Evolutionary conservation across 2,329 filamentous ascomycete genomes (phyloP).

Genomic region (Epichloe bromicola): DNA sequence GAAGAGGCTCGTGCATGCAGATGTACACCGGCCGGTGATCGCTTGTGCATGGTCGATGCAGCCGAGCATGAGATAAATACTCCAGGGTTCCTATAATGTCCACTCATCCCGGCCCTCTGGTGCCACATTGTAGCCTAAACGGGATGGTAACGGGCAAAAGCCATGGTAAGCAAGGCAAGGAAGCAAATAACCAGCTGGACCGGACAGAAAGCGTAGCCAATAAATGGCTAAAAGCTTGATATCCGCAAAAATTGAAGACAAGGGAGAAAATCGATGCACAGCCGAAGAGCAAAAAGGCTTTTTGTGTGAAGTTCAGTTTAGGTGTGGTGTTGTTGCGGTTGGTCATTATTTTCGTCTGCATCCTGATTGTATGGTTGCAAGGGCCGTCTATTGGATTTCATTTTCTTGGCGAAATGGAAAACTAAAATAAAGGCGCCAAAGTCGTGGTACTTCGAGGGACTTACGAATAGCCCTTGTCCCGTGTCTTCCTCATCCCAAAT

Average conservation of each 20-base stretch:
- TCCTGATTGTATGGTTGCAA: neutral
- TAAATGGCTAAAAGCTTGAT: neutral
- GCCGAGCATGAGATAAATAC: slow-evolving; percentile 2
- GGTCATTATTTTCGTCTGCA: neutral
- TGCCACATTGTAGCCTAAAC: slow-evolving; percentile 5
- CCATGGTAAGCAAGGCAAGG: neutral
- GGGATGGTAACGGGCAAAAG: slow-evolving; percentile 2
- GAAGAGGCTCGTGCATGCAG: slow-evolving; percentile 8
- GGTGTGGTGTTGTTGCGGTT: neutral
- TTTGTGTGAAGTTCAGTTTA: neutral
- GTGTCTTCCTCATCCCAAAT: neutral
- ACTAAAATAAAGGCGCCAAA: neutral
- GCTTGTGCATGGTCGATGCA: slow-evolving; percentile 8
- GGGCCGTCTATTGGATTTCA: slow-evolving; percentile 2
- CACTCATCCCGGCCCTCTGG: neutral
- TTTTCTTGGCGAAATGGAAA: slow-evolving; percentile 2
- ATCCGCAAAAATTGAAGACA: neutral
- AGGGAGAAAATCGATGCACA: neutral
- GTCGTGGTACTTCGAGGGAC: slow-evolving; percentile 6
- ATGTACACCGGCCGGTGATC: slow-evolving; percentile 15
- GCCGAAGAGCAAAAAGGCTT: neutral
- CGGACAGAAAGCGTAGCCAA: neutral
- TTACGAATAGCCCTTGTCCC: neutral
- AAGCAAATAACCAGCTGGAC: neutral
- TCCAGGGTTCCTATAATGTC: neutral